These are phyloP conservation scores for Neopestalotiopsis rosae DNA, from an alignment of 2,329 filamentous ascomycete genomes.

Conservation along the genomic window DNA sequence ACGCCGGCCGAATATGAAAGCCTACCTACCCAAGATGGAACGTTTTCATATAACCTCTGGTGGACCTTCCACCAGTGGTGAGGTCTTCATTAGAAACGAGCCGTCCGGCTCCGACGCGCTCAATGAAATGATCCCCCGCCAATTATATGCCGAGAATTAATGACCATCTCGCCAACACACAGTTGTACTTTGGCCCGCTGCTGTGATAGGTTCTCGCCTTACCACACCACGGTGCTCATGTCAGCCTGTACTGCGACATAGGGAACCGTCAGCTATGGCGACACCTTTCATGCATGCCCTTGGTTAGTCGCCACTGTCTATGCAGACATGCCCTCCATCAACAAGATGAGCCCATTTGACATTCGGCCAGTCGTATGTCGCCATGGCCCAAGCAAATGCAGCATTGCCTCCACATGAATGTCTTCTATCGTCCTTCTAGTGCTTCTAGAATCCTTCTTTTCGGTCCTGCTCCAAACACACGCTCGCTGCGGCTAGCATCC, in stretches of 20 bases:
- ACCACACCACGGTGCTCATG: neutral
- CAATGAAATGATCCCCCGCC: neutral
- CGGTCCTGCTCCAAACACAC: neutral
- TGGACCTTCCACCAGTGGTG: constrained; percentile 9
- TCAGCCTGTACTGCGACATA: constrained; percentile 11
- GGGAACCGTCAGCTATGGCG: neutral
- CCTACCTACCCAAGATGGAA: constrained; percentile 16
- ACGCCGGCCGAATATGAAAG: neutral
- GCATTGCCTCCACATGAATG: neutral
- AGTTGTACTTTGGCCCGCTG: neutral
- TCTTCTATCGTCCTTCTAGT: constrained; percentile 10
- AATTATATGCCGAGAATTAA: constrained; percentile 1
- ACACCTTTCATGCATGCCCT: neutral
- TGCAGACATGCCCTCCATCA: constrained; percentile 13
- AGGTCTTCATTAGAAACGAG: constrained; percentile 1
- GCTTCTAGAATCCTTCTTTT: constrained; percentile 17
- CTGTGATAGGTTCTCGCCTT: constrained; percentile 4
- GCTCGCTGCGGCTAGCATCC: neutral
- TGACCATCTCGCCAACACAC: neutral
- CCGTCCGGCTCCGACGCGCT: constrained; percentile 3
- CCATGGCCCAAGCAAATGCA: neutral
- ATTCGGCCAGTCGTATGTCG: neutral
- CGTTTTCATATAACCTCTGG: constrained; percentile 7
- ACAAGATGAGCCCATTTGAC: neutral
- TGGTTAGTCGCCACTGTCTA: neutral